Evolutionary conservation across 768 basidiomycete genomes (phyloP).

Genomic region (Postia placenta): DNA sequence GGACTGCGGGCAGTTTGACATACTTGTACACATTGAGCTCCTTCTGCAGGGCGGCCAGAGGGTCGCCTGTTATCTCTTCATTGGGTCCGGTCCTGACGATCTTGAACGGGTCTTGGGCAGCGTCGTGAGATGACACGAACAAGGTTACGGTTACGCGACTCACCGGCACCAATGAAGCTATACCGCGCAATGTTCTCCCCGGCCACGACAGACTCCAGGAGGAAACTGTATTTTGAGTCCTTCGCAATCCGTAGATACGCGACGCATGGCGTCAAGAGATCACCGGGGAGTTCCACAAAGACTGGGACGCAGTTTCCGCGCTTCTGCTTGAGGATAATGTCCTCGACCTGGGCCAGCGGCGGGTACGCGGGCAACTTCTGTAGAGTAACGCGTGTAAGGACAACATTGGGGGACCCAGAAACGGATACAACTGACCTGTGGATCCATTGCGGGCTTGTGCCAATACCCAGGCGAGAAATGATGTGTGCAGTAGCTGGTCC

Average conservation of each 20-base stretch:
- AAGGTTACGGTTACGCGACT: slow-evolving; percentile 14
- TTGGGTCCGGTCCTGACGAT: slow-evolving; percentile 83
- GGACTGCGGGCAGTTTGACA: slow-evolving; percentile 84
- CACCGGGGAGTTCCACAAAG: slow-evolving; percentile 89
- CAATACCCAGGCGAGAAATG: too few species aligned
- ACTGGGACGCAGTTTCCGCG: slow-evolving; percentile 90
- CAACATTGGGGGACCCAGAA: background rate
- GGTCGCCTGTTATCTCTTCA: slow-evolving; percentile 83
- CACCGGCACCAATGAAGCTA: slow-evolving; percentile 94
- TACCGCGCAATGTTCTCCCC: slow-evolving; percentile 92
- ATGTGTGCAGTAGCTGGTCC: background rate
- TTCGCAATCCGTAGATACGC: slow-evolving; percentile 92
- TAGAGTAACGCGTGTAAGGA: background rate
- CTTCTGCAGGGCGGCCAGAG: slow-evolving; percentile 75
- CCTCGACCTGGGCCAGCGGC: slow-evolving; percentile 67
- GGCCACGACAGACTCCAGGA: slow-evolving; percentile 87
- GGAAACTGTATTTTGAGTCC: slow-evolving; percentile 90
- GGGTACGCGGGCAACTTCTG: slow-evolving; percentile 69
- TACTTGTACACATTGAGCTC: slow-evolving; percentile 86
- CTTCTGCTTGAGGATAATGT: slow-evolving; percentile 74
- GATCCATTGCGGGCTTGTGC: background rate
- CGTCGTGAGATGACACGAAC: background rate
- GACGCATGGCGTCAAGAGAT: slow-evolving; percentile 94
- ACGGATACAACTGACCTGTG: background rate
- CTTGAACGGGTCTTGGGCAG: slow-evolving; percentile 77